Conservation (phyloP, 495 filamentous ascomycete genomes). For the Penicillium mononematosum region DNA sequence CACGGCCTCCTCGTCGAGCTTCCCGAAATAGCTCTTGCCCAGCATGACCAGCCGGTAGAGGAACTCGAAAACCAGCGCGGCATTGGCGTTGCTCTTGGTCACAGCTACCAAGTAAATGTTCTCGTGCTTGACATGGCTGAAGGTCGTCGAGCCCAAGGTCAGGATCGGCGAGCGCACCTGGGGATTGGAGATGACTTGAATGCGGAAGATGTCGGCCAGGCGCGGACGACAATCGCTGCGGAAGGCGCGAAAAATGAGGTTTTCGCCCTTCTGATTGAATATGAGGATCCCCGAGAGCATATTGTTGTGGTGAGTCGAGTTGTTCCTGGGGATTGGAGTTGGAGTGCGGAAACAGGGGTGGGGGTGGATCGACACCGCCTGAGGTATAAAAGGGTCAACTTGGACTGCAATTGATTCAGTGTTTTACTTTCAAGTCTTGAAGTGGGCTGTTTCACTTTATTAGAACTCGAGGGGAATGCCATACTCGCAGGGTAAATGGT, state of each 20-base stretch:
- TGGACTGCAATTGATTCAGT: neutral
- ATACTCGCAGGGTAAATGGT: no score
- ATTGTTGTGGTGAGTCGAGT: conserved; percentile 30
- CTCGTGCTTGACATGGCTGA: conserved; percentile 99
- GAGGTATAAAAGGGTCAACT: conserved; percentile 11
- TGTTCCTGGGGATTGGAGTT: conserved; percentile 10
- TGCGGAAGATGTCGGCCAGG: conserved; percentile 97
- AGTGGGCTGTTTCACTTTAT: no score
- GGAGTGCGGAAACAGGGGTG: conserved; percentile 25
- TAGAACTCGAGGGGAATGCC: no score
- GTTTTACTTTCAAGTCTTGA: no score
- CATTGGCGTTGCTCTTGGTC: conserved; percentile 99
- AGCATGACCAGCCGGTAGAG: conserved; percentile 87
- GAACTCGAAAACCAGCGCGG: conserved; percentile 97
- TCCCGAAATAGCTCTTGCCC: conserved; percentile 95
- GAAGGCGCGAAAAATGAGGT: conserved; percentile 98
- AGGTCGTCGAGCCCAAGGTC: conserved; percentile 95
- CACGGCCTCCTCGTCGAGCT: conserved; percentile 98
- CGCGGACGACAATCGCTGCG: conserved; percentile 96
- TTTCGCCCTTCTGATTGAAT: conserved; percentile 99
- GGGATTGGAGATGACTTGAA: conserved; percentile 98
- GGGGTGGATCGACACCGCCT: conserved; percentile 35
- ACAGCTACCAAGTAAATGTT: conserved; percentile 98
- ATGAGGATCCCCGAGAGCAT: conserved; percentile 97
- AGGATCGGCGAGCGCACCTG: conserved; percentile 97